Evolutionary conservation across 495 filamentous ascomycete species (phyloP).

Genomic region (Lentithecium fluviatile): DNA sequence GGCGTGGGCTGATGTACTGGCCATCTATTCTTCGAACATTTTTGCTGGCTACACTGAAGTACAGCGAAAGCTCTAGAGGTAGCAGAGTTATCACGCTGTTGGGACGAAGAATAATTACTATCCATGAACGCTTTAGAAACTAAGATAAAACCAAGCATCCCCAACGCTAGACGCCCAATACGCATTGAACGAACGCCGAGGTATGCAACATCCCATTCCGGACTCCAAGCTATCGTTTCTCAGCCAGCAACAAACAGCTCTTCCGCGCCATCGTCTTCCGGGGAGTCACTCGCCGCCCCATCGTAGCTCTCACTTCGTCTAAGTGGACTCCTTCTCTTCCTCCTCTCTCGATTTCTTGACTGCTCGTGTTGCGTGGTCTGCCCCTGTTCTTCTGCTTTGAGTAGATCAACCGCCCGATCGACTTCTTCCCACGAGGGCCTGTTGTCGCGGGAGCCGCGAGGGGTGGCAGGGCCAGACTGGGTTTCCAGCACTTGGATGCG

Average conservation of each 20-base stretch:
- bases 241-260: conserved; percentile 12
- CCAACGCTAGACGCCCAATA: no score
- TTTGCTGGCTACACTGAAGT: no score
- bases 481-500: conserved; percentile 21
- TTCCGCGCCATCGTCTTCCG: conserved; percentile 22
- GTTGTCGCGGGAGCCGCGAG: conserved; percentile 35
- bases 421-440: conserved; percentile 34
- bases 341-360: neutral
- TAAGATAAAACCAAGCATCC: neutral
- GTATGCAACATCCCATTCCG: neutral
- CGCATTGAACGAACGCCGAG: neutral
- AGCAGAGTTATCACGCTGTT: no score
- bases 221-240: neutral
- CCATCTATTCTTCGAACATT: no score
- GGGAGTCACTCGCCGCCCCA: conserved; percentile 7
- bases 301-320: conserved; percentile 24
- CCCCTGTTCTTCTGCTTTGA: conserved; percentile 24
- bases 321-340: conserved; percentile 22
- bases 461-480: conserved; percentile 41
- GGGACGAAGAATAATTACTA: no score
- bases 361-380: neutral
- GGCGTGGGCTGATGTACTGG: no score
- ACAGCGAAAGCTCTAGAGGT: no score
- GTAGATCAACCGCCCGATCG: conserved; percentile 23
- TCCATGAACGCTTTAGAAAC: conserved; percentile 1